A percentile compares a stretch with the other conserved stretches of the same genome.
phyloP scores from a whole-genome alignment of 2,329 filamentous ascomycete species.

The Orbilia javanica region DNA sequence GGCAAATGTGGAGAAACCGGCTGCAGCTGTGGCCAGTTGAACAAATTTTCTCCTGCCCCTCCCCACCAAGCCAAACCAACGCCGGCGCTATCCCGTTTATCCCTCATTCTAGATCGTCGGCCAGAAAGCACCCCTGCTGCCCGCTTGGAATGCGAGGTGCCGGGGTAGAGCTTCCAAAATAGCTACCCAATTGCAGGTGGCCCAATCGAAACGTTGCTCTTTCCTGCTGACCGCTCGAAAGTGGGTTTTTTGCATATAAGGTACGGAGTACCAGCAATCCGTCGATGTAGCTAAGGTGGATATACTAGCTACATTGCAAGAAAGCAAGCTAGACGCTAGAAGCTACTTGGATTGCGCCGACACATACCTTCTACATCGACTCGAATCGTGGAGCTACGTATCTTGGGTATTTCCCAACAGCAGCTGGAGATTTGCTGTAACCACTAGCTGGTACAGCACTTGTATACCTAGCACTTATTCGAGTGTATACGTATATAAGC shows the following conservation, averaged over 20 bases:
- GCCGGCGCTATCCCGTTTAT: constrained; percentile 48
- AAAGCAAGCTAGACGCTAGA: neutral
- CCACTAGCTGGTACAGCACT: too few species aligned
- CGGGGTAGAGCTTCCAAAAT: constrained; percentile 57
- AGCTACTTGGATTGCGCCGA: constrained; percentile 32
- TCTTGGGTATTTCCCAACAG: constrained; percentile 47
- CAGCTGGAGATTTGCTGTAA: constrained; percentile 47
- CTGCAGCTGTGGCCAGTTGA: constrained; percentile 23
- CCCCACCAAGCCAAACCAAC: constrained; percentile 22
- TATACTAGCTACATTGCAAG: neutral
- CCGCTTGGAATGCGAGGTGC: constrained; percentile 55
- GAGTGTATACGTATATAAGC: constrained; percentile 22
- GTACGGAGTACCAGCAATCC: constrained; percentile 13
- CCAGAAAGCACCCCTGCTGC: constrained; percentile 56
- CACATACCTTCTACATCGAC: constrained; percentile 6
- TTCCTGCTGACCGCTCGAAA: constrained; percentile 37
- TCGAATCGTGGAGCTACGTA: constrained; percentile 45
- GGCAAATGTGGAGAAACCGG: constrained; percentile 19
- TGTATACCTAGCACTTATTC: too few species aligned
- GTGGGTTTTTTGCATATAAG: constrained; percentile 40
- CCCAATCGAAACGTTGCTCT: constrained; percentile 57
- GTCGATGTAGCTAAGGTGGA: neutral
- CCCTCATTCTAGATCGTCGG: constrained; percentile 59
- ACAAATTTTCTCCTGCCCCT: constrained; percentile 21
- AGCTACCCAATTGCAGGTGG: constrained; percentile 56